Base-by-base conservation (phyloP, 441 rosid genomes). In the Geranium incanum region DNA sequence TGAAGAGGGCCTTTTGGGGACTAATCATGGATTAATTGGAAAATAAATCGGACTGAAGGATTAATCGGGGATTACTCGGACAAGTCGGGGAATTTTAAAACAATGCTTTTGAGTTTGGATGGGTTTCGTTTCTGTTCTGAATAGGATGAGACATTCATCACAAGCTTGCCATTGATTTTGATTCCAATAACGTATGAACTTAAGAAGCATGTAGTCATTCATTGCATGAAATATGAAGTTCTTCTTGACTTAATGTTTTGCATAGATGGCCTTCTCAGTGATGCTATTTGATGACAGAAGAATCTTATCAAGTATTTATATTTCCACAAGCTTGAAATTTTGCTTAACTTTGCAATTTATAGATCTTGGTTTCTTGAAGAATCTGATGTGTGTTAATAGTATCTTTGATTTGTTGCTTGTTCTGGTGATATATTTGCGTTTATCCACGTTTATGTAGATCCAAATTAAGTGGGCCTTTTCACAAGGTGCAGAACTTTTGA, bases 261-360 rank as follows among this genome's bases (percentile, higher is more conserved):
- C 19, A 16, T 57, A 18, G 16, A 16, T 6, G 11, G 23, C 7
- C 11, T 16, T 57, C 63, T 57, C 21, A 18, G 23, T 15, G 63
- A 18, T 57, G 16, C 23, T 57, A 57, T 57, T 48, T n/a, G 12
- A 48, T 48, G n/a, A 9, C 4, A 12, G n/a, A 28, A 48, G 55
- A 48, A 48, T 48, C n/a, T 12, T 28, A 28, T 28, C 33, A 48
- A 48, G 3, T 8, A 48, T n/a, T 48, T 48, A 18, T 55, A 55
- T 57, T 57, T 57, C 63, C 21, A 57, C 63, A 57, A 57, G 63
- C 63, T 57, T 57, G 23, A 57, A 16, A 57, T 57, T 57, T 16
- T 15, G 19, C 62, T 55, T 55, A 55, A 16, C 63, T 57, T 57
- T 57, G 18, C 63, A 57, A 57, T 57, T 57, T 57, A 16, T 19